Percentiles rank a stretch among this genome's conserved stretches.
phyloP scores from a whole-genome alignment of 1,284 basidiomycete genomes.

The Austropuccinia psidii region DNA sequence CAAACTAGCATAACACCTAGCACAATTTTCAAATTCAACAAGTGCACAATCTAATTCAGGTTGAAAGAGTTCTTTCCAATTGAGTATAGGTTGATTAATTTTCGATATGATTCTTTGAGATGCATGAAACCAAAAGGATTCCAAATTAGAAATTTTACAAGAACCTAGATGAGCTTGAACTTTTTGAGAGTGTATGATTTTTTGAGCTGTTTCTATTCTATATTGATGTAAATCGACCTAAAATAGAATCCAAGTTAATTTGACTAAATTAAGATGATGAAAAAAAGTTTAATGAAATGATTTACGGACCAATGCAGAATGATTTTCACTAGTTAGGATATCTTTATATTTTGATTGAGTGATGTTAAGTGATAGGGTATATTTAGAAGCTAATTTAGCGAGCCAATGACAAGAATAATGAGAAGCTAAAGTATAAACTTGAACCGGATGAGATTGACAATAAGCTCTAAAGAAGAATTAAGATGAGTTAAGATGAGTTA shows the following conservation, averaged over 20 bases:
- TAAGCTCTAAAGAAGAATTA: conserved; percentile 1
- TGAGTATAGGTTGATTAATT: not conserved
- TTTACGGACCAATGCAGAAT: conserved; percentile 6
- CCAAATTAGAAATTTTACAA: not conserved
- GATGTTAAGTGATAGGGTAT: conserved; percentile 17
- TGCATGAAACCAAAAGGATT: not conserved
- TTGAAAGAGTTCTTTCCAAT: not conserved
- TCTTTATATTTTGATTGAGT: conserved; percentile 18
- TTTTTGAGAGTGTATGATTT: not conserved
- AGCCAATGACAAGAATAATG: conserved; percentile 28
- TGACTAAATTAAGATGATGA: not conserved
- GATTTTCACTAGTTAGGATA: conserved; percentile 21
- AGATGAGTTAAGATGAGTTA: not conserved
- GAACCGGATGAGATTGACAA: conserved; percentile 11
- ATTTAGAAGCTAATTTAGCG: conserved; percentile 15
- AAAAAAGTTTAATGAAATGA: not conserved
- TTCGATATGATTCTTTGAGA: not conserved
- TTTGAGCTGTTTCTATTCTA: not conserved
- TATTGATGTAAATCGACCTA: conserved; percentile 22
- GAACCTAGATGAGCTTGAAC: not conserved
- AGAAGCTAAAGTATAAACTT: conserved; percentile 26
- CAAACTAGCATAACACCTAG: conserved; percentile 1
- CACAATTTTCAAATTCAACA: not conserved
- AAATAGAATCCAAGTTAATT: not conserved
- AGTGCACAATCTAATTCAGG: not conserved